Evolutionary conservation across 768 basidiomycete species (phyloP).

Genomic region (Collybia sordida): DNA sequence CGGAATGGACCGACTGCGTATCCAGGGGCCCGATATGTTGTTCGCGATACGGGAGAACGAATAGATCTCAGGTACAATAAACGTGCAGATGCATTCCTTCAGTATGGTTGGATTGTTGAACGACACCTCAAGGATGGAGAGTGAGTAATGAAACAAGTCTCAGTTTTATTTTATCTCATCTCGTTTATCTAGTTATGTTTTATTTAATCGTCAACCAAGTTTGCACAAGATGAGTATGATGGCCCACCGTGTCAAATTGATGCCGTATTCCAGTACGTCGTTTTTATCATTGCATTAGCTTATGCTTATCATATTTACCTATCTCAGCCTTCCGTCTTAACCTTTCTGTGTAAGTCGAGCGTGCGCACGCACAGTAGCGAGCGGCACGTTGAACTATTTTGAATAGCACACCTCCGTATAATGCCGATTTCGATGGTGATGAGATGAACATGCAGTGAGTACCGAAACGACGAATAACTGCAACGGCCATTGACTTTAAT

Average conservation of each 20-base stretch:
- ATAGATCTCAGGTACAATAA: constrained; percentile 98
- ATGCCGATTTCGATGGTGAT: constrained; percentile 99
- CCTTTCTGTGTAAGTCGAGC: constrained; percentile 83
- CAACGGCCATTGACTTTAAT: constrained; percentile 8
- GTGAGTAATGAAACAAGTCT: constrained; percentile 48
- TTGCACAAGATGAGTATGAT: constrained; percentile 99
- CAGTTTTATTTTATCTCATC: constrained; percentile 1
- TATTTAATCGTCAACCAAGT: constrained; percentile 98
- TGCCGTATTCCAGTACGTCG: constrained; percentile 98
- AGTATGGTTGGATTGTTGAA: constrained; percentile 99
- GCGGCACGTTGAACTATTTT: constrained; percentile 25
- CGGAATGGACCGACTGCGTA: constrained; percentile 93
- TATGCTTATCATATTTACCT: constrained; percentile 8
- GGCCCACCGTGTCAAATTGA: constrained; percentile 95
- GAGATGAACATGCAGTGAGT: constrained; percentile 99
- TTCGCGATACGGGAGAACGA: constrained; percentile 95
- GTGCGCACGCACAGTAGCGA: constrained; percentile 14
- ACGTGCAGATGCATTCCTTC: constrained; percentile 90
- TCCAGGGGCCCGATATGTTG: constrained; percentile 95
- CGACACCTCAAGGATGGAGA: constrained; percentile 98
- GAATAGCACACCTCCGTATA: constrained; percentile 89
- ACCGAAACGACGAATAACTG: neutral
- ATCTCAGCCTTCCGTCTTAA: constrained; percentile 89
- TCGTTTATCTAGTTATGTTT: constrained; percentile 59
- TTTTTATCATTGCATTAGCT: neutral